phyloP scores from a whole-genome alignment of 331 rosid species.

The Quercus phellos region DNA sequence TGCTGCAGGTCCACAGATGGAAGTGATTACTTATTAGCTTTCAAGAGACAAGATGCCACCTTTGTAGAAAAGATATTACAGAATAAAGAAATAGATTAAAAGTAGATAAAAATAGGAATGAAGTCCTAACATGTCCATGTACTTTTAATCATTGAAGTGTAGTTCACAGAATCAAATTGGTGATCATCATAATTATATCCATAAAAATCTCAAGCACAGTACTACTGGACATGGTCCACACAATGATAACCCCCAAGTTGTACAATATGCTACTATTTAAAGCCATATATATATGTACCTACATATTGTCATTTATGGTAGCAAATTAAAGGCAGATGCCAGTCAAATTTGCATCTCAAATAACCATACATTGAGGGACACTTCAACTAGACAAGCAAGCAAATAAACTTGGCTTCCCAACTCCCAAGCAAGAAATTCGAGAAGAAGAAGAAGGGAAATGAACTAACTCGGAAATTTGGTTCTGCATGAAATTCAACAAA shows the following conservation, averaged over 20 bases:
- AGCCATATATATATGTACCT: not conserved
- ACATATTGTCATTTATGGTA: not conserved
- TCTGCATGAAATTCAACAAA: not conserved
- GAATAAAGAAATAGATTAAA: not conserved
- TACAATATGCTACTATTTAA: not conserved
- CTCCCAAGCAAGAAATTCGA: no score
- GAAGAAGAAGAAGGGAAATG: not conserved
- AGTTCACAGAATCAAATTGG: conserved; percentile 30
- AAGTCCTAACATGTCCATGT: conserved; percentile 25
- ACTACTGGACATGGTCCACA: conserved; percentile 40
- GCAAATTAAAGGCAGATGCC: not conserved
- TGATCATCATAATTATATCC: conserved; percentile 50
- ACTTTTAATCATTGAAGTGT: conserved; percentile 19
- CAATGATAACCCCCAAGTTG: conserved; percentile 17
- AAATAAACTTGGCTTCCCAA: not conserved
- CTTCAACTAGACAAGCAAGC: not conserved
- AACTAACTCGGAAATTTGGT: not conserved
- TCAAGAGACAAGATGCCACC: not conserved
- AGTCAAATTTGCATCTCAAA: not conserved
- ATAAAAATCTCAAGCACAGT: conserved; percentile 39
- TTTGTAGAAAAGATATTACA: not conserved
- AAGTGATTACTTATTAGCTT: not conserved
- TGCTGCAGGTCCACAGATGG: not conserved
- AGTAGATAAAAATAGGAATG: conserved; percentile 12
- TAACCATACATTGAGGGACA: not conserved